These are phyloP conservation scores for Limnanthes douglasii DNA, from an alignment of 345 rosid species.

Conservation along the genomic window DNA sequence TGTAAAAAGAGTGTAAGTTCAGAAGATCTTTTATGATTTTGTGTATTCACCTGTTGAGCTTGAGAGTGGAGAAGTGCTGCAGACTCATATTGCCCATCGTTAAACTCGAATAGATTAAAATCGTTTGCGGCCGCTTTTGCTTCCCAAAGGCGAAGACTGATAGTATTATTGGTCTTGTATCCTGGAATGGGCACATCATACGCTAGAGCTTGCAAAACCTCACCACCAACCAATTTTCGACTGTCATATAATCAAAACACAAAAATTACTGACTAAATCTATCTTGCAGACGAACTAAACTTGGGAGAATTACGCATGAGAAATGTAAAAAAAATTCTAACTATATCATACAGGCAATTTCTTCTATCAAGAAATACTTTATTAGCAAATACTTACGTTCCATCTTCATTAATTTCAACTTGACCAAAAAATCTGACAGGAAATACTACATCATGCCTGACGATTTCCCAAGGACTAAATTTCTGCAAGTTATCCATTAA, in stretches of 20 bases:
- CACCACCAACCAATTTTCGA: conserved; percentile 83
- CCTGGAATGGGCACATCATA: conserved; percentile 97
- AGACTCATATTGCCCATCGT: conserved; percentile 92
- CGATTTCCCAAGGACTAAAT: conserved; percentile 97
- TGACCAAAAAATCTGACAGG: conserved; percentile 84
- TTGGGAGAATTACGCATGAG: no score
- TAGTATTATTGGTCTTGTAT: conserved; percentile 83
- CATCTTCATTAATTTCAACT: conserved; percentile 61
- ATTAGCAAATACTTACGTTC: conserved; percentile 56
- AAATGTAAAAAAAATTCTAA: no score
- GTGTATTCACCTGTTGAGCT: conserved; percentile 58
- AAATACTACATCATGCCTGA: conserved; percentile 77
- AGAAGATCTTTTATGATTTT: no score
- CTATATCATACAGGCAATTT: no score
- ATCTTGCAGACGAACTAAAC: conserved; percentile 1
- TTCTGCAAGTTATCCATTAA: conserved; percentile 45
- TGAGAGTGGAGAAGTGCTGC: conserved; percentile 75
- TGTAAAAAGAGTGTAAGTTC: not conserved
- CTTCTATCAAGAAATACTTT: no score
- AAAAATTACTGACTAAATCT: conserved; percentile 2
- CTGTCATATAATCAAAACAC: conserved; percentile 24
- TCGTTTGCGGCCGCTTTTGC: conserved; percentile 71
- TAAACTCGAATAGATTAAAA: conserved; percentile 73
- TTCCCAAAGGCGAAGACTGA: conserved; percentile 97
- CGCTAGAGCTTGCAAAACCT: conserved; percentile 78